Percentiles rank a stretch among this genome's conserved stretches.
phyloP scores from a whole-genome alignment of 2,329 filamentous ascomycete species.

The Harringtonia aguacate region DNA sequence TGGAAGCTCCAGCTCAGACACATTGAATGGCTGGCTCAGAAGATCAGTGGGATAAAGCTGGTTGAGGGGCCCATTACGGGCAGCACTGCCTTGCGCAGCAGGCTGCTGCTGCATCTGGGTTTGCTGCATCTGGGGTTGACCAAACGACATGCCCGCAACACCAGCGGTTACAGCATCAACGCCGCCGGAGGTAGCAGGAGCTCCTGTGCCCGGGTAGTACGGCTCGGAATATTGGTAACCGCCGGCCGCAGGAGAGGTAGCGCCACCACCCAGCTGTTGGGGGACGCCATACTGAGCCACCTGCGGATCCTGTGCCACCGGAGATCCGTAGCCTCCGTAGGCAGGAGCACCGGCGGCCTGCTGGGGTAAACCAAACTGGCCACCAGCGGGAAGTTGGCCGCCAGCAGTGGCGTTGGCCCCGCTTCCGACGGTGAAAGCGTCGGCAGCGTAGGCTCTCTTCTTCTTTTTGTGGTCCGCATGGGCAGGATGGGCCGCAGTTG shows the following conservation, averaged over 20 bases:
- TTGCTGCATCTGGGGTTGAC: slow-evolving; percentile 37
- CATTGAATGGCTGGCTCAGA: slow-evolving; percentile 86
- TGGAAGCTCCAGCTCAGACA: slow-evolving; percentile 80
- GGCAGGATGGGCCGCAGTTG: slow-evolving; percentile 14
- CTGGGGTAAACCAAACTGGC: slow-evolving; percentile 35
- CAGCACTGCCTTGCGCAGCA: slow-evolving; percentile 33
- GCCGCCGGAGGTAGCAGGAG: slow-evolving; percentile 28
- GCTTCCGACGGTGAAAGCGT: slow-evolving; percentile 84
- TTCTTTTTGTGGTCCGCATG: slow-evolving; percentile 57
- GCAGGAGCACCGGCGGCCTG: slow-evolving; percentile 28
- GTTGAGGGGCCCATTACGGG: slow-evolving; percentile 53
- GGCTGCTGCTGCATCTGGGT: slow-evolving; percentile 32
- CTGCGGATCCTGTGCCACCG: slow-evolving; percentile 30
- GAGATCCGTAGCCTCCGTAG: slow-evolving; percentile 51
- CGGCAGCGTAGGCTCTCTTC: slow-evolving; percentile 88
- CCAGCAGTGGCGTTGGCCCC: slow-evolving; percentile 66
- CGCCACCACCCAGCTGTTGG: slow-evolving; percentile 29
- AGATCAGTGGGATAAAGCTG: slow-evolving; percentile 89
- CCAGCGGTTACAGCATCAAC: slow-evolving; percentile 70
- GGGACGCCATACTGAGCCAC: slow-evolving; percentile 29
- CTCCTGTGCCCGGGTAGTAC: slow-evolving; percentile 48
- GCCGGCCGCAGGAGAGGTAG: slow-evolving; percentile 30
- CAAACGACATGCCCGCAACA: slow-evolving; percentile 78
- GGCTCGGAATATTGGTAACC: slow-evolving; percentile 60
- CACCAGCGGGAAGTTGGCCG: slow-evolving; percentile 29